Conservation (phyloP, 805 yeast genomes). For the Cyberlindnera misumaiensis region DNA sequence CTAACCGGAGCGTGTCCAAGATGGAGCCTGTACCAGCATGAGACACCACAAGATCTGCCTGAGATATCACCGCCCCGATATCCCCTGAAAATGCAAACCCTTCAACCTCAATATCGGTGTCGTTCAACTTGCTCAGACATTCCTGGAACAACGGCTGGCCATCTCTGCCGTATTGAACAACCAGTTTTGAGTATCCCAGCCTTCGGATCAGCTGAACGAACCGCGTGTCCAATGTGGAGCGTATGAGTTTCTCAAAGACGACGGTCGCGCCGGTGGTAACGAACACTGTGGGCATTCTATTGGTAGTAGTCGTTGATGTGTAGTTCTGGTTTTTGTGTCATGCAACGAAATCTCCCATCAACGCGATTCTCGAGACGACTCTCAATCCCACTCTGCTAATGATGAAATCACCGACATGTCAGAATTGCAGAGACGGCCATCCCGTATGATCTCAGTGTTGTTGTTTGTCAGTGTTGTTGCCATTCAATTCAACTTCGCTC, state of each 20-base stretch:
- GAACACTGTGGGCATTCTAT: conserved; percentile 26
- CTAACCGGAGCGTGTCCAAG: conserved; percentile 58
- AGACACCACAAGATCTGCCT: conserved; percentile 60
- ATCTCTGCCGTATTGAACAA: conserved; percentile 54
- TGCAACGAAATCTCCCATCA: too few species aligned
- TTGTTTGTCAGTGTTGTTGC: background rate
- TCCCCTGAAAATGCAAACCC: conserved; percentile 44
- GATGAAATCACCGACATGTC: too few species aligned
- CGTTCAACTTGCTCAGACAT: conserved; percentile 1
- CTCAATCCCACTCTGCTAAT: too few species aligned
- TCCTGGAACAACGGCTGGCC: conserved; percentile 17
- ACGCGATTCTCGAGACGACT: too few species aligned
- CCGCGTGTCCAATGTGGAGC: conserved; percentile 28
- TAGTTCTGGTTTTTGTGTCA: background rate
- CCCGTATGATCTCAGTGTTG: background rate
- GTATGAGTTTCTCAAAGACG: conserved; percentile 58
- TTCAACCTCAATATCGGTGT: conserved; percentile 24
- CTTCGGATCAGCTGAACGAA: conserved; percentile 32
- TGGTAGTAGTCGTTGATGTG: background rate
- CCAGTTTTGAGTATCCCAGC: conserved; percentile 33
- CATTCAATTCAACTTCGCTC: background rate
- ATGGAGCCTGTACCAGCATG: conserved; percentile 95
- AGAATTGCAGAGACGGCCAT: too few species aligned
- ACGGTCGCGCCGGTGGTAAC: conserved; percentile 92
- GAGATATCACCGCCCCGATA: conserved; percentile 33